phyloP scores from a whole-genome alignment of 257 asterid genomes.

The Thymus mandschuricus region DNA sequence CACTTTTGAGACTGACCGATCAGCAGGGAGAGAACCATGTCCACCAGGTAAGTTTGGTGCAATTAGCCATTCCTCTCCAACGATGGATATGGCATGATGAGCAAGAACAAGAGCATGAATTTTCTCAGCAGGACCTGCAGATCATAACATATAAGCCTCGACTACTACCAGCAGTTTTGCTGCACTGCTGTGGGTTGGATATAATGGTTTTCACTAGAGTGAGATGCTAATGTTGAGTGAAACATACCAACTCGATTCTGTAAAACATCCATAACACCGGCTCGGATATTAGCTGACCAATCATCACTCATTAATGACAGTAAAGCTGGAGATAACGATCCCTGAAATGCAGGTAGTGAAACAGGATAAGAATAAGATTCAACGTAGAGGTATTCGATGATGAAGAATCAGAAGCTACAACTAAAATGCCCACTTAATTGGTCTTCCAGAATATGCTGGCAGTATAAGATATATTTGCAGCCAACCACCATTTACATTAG shows the following conservation, averaged over 20 bases:
- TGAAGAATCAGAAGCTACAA: slow-evolving; percentile 24
- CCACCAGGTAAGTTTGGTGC: slow-evolving; percentile 50
- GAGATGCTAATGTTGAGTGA: slow-evolving; percentile 16
- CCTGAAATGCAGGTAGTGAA: slow-evolving; percentile 47
- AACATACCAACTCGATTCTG: slow-evolving; percentile 85
- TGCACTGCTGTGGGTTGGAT: not conserved
- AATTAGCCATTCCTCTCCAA: slow-evolving; percentile 84
- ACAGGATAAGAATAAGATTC: slow-evolving; percentile 35
- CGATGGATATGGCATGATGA: slow-evolving; percentile 63
- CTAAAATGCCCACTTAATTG: slow-evolving; percentile 22
- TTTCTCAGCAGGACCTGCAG: slow-evolving; percentile 74
- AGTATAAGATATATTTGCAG: slow-evolving; percentile 22
- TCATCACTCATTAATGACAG: slow-evolving; percentile 39
- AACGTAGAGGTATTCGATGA: slow-evolving; percentile 17
- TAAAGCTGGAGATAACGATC: slow-evolving; percentile 53
- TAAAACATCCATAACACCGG: slow-evolving; percentile 75
- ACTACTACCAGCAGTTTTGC: slow-evolving; percentile 16
- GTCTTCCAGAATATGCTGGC: slow-evolving; percentile 28
- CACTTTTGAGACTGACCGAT: slow-evolving; percentile 51
- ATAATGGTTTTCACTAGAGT: slow-evolving; percentile 18
- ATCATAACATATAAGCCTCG: slow-evolving; percentile 24
- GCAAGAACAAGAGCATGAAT: slow-evolving; percentile 82
- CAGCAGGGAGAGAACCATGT: slow-evolving; percentile 52
- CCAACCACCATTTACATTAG: slow-evolving; percentile 19
- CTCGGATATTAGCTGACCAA: slow-evolving; percentile 67